Base-by-base conservation (phyloP, 1,284 basidiomycete species). In the Cryptococcus sp. region DNA sequence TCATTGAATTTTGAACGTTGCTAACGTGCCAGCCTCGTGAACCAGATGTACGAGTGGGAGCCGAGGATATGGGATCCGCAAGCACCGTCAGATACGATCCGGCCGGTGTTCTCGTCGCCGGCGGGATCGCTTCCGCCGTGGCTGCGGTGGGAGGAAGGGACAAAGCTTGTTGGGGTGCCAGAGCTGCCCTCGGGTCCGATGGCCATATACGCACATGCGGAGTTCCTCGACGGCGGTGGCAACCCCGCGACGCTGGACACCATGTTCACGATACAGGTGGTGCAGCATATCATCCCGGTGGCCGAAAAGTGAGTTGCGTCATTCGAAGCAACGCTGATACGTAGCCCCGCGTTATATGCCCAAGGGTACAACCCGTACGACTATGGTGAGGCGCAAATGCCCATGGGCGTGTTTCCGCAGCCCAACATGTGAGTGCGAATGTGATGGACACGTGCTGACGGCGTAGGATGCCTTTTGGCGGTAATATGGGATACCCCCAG, bases 61-160 rank as follows among this genome's bases (percentile, higher is more conserved):
- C 91, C 96, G 42, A 88, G 91, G 61, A 88, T 99, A 50, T 98
- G 94, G 93, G 94, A 99, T 80, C 95, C 95, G 8, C 95, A 98
- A 78, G 88, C 88, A 31, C 87, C 89, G 10, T 87, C 89, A 60
- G 81, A 87, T 54, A 91, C 88, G 70, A 80, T 93, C 68, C 86
- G 88, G 57, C 90, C 95, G 35, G 63, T 56, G 1, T 97, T 89
- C 72, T 86, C 81, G 64, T 93, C 90, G 1, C 90, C 92, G 13
- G 56, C 70, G 3, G 77, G 76, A n/a, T 82, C 81, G 49, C 82
- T 95, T 17, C 93, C 94, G 0, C 71, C 84, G 1, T 98, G 94
- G 94, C 80, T 98, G 25, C 82, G 83, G 11, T 97, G 93, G 93
- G 88, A 90, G 68, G 88, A 90, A 55, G 88, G 88, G 61, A 82